These are phyloP conservation scores for Apophysomyces elegans DNA, from an alignment of 371 early-diverging fungal genomes.

Conservation along the genomic window DNA sequence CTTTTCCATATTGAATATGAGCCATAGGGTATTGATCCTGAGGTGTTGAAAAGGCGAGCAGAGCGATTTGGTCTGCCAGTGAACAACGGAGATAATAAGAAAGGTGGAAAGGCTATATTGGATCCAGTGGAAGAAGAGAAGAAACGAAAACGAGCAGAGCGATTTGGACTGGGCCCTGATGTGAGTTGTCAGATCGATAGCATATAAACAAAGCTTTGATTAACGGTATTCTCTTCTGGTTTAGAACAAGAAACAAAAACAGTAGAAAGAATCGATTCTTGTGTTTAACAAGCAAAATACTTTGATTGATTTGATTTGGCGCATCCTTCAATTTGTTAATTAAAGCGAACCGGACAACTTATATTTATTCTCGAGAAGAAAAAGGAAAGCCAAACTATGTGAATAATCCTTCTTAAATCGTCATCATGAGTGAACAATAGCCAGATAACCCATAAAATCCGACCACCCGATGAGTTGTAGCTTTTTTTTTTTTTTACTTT, in stretches of 20 bases:
- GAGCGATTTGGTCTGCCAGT: slow-evolving; percentile 52
- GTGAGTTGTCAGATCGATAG: slow-evolving; percentile 18
- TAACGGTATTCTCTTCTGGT: background rate
- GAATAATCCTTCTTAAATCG: background rate
- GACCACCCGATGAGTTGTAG: too few relatives aligned
- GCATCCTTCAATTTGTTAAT: too few relatives aligned
- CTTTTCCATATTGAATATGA: background rate
- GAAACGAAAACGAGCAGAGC: slow-evolving; percentile 68
- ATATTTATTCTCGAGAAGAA: background rate
- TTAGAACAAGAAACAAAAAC: slow-evolving; percentile 3
- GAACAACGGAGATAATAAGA: slow-evolving; percentile 19
- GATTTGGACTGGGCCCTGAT: slow-evolving; percentile 46
- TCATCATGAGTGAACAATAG: background rate
- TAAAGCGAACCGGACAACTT: background rate
- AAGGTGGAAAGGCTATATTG: slow-evolving; percentile 24
- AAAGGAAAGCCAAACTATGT: background rate
- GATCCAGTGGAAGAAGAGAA: slow-evolving; percentile 66
- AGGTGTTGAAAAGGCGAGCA: slow-evolving; percentile 52
- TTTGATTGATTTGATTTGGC: too few relatives aligned
- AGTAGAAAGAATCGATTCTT: background rate
- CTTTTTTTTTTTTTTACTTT: background rate
- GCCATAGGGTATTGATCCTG: slow-evolving; percentile 41
- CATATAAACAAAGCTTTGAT: background rate
- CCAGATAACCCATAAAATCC: too few relatives aligned
- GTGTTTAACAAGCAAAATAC: background rate